Evolutionary conservation across 495 filamentous ascomycete genomes (phyloP).

Genomic region (Recurvomyces mirabilis): DNA sequence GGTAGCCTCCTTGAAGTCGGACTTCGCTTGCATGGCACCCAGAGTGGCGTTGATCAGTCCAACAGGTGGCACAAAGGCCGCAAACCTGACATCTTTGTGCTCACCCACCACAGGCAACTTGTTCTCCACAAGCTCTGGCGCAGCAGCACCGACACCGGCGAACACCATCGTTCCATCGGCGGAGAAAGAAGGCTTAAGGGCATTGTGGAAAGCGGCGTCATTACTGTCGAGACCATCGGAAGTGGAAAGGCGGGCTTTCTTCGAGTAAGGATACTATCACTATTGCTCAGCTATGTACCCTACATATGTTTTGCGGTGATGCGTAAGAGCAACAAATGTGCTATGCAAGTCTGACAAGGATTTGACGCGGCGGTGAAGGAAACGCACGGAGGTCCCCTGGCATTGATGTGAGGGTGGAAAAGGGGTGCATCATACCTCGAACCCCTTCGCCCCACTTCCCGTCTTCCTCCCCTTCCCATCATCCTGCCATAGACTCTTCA

Average conservation of each 20-base stretch:
- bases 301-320: conserved; percentile 16
- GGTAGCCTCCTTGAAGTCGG: conserved; percentile 30
- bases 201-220: conserved; percentile 50
- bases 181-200: conserved; percentile 70
- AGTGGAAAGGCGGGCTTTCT: conserved; percentile 34
- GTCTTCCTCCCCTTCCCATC: conserved; percentile 41
- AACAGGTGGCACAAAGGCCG: conserved; percentile 33
- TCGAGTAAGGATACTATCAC: conserved; percentile 78
- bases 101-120: conserved; percentile 33
- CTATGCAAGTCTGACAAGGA: too few relatives aligned
- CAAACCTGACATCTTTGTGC: conserved; percentile 42
- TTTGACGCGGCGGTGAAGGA: too few relatives aligned
- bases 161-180: conserved; percentile 62
- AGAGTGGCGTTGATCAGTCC: conserved; percentile 31
- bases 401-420: neutral
- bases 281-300: conserved; percentile 42
- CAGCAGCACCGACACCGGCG: conserved; percentile 28
- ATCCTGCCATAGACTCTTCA: conserved; percentile 75
- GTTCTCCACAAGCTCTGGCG: conserved; percentile 23
- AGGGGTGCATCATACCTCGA: conserved; percentile 51
- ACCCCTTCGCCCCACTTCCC: conserved; percentile 44
- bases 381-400: too few relatives aligned
- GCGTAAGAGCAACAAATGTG: neutral
- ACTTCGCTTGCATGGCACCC: conserved; percentile 31
- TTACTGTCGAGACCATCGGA: conserved; percentile 47